Conservation (phyloP, 1,284 basidiomycete species). For the Porogramme epimiltina region DNA sequence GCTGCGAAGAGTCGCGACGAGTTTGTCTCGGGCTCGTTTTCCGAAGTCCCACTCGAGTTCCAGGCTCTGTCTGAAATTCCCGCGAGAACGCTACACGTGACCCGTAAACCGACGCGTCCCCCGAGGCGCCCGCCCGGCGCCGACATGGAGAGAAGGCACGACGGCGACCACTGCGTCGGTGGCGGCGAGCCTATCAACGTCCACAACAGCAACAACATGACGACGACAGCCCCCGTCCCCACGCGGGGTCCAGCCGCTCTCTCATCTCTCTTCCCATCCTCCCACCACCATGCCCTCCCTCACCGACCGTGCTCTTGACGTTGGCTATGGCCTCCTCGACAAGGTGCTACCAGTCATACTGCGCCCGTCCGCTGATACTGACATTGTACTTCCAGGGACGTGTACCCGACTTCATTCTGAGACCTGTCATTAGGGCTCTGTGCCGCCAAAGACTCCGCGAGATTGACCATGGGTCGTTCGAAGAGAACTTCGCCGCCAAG, state of each 20-base stretch:
- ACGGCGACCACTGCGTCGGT: constrained; percentile 1
- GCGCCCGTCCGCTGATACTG: background rate
- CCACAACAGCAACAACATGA: constrained; percentile 4
- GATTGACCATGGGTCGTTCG: constrained; percentile 62
- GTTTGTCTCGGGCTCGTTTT: background rate
- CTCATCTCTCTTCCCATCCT: background rate
- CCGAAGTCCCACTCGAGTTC: no score
- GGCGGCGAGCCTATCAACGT: background rate
- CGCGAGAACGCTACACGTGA: constrained; percentile 12
- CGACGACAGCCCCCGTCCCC: no score
- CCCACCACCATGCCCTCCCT: constrained; percentile 6
- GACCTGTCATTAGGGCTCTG: constrained; percentile 60
- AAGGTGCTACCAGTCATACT: constrained; percentile 18
- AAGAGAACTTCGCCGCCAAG: constrained; percentile 67
- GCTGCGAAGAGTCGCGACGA: background rate
- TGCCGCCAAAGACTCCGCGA: constrained; percentile 62
- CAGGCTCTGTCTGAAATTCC: background rate
- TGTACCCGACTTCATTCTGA: constrained; percentile 65
- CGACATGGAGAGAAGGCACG: background rate
- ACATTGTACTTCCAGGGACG: constrained; percentile 41
- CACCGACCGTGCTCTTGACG: constrained; percentile 11
- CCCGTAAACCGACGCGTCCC: constrained; percentile 14
- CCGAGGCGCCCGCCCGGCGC: no score
- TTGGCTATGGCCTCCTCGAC: constrained; percentile 32
- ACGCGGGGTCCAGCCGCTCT: background rate